Evolutionary conservation across 139 green algal genomes (phyloP), one percentile per base, ranked within the genome.

Genomic region (Limnomonas spitsbergensis): DNA sequence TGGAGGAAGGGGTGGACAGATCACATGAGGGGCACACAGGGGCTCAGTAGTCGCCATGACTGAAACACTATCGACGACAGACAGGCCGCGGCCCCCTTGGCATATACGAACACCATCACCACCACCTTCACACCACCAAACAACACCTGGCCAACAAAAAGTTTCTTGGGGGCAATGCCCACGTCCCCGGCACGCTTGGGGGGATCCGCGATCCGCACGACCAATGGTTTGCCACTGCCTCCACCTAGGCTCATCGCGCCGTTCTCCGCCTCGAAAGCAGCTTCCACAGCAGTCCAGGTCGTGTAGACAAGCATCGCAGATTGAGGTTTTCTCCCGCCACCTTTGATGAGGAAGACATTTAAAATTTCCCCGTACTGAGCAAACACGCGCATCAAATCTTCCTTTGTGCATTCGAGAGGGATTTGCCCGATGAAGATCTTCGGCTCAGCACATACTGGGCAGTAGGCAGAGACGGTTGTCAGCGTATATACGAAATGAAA

Each of bases 71-170:
- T n/a, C n/a, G n/a, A n/a, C n/a, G n/a, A n/a, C n/a, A n/a, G n/a
- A n/a, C n/a, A n/a, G n/a, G n/a, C n/a, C n/a, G n/a, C n/a, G n/a
- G n/a, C n/a, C n/a, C n/a, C n/a, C n/a, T n/a, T n/a, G n/a, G n/a
- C n/a, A n/a, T n/a, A n/a, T n/a, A n/a, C n/a, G n/a, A n/a, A n/a
- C n/a, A n/a, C n/a, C n/a, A n/a, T n/a, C n/a, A n/a, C n/a, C n/a
- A n/a, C n/a, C n/a, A n/a, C n/a, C n/a, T n/a, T n/a, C n/a, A n/a
- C n/a, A n/a, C n/a, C n/a, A n/a, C n/a, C n/a, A n/a, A n/a, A n/a
- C n/a, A n/a, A 39, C 78, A 93, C 92, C 90, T 96, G 92, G 38
- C 92, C 93, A 53, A 96, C 85, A 83, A 96, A 97, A 61, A 97
- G 86, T 85, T 96, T 97, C 86, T 91, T 92, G 3, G 92, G 92